Percentiles rank a stretch among this genome's conserved stretches.
phyloP scores from a whole-genome alignment of 805 yeast species.

The Kazachstania africana region DNA sequence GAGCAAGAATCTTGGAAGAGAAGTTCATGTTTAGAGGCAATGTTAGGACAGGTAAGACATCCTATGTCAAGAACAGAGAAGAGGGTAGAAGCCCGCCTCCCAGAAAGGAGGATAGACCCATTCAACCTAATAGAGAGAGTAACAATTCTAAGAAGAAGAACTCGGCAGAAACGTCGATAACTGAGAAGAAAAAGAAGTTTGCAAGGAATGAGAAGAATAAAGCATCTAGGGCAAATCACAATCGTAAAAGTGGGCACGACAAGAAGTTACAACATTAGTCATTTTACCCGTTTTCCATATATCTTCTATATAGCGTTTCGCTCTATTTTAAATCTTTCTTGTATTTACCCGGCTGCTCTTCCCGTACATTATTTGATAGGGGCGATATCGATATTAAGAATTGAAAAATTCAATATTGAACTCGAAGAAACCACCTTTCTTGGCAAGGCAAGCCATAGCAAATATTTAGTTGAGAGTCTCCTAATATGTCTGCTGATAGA shows the following conservation, averaged over 20 bases:
- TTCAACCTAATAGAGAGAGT: constrained; percentile 1
- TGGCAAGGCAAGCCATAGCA: too few species aligned
- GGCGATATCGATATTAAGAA: too few species aligned
- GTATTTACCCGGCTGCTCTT: too few species aligned
- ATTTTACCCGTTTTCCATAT: too few species aligned
- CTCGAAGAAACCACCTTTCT: too few species aligned
- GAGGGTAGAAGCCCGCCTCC: neutral
- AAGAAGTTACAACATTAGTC: too few species aligned
- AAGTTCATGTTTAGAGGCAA: constrained; percentile 41
- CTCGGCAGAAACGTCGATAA: constrained; percentile 4
- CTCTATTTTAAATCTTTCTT: too few species aligned
- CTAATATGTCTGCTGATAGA: constrained; percentile 18
- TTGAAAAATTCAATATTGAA: too few species aligned
- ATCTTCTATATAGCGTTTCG: too few species aligned
- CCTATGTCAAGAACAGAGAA: constrained; percentile 20
- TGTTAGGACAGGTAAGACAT: constrained; percentile 20
- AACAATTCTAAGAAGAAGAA: neutral
- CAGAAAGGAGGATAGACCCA: neutral
- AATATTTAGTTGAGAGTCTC: constrained; percentile 28
- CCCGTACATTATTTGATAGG: too few species aligned
- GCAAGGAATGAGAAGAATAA: constrained; percentile 43
- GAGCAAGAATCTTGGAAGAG: constrained; percentile 53
- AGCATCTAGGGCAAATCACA: constrained; percentile 49
- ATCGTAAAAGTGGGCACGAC: constrained; percentile 50
- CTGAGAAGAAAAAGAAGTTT: constrained; percentile 24